Evolutionary conservation across 257 asterid species (phyloP), one percentile per base, ranked within the genome.

Genomic region (Leptodermis oblonga): DNA sequence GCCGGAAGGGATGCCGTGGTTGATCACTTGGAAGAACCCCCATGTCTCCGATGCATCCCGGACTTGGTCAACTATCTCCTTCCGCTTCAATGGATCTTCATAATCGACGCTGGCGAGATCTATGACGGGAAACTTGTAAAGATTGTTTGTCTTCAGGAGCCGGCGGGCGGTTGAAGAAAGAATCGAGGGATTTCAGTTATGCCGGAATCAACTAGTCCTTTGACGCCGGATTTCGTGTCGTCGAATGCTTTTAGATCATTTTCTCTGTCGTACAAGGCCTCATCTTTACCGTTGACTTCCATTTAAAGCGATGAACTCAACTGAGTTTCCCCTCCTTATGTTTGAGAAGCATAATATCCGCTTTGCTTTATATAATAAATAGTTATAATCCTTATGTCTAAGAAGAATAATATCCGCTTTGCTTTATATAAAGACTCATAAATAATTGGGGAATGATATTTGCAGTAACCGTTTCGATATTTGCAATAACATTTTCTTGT

Each of bases 11-110:
- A 73, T 33, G 12, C 78, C 82, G 25, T 78, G 82, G 51, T 78
- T 78, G n/a, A 73, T 46, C 52, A 73, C 73, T 36, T 78, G 78
- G 26, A 78, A 73, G 76, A 73, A 78, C 17, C 82, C 82, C 78
- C 82, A 69, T 0, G 22, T 62, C 60, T 69, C 76, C 26, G 78
- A 70, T 64, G 79, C 76, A 62, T 73, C 56, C 0, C 70, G 56
- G 25, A 69, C 66, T 17, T 67, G 49, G 31, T 73, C 73, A 25
- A 78, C 15, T 25, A 36, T 10, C 13, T 64, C 23, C 63, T 67
- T 31, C 5, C 73, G 66, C 43, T 65, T 64, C 25, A 28, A 20
- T 17, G 69, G 71, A 55, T 73, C 73, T 9, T 51, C 65, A 14
- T 1, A 5, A 34, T 64, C 23, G 26, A 73, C 8, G 46, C 69